Percentiles rank a stretch among this genome's conserved stretches.
Evolutionary conservation across 2,329 filamentous ascomycete species (phyloP).

Genomic region (Mycocentrospora acerina): DNA sequence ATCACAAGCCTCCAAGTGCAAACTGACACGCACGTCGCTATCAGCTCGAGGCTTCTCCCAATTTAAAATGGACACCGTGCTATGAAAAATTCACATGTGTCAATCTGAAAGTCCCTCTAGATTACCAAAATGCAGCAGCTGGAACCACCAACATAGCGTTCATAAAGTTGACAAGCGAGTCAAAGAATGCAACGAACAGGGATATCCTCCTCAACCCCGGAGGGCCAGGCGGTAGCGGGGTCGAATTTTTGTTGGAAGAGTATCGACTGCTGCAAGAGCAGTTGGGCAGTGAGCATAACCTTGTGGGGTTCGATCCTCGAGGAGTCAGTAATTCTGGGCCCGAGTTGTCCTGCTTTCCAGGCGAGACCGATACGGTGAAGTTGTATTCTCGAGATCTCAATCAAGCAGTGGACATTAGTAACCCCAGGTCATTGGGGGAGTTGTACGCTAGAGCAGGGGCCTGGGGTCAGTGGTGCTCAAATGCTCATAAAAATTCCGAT

Average conservation of each 20-base stretch:
- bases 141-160: constrained; percentile 17
- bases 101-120: constrained; percentile 18
- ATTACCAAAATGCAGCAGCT: constrained; percentile 13
- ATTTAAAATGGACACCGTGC: constrained; percentile 8
- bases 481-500: constrained; percentile 13
- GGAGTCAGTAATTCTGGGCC: constrained; percentile 23
- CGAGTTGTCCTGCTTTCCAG: constrained; percentile 12
- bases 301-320: constrained; percentile 37
- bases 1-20: neutral
- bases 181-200: constrained; percentile 5
- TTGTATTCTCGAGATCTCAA: constrained; percentile 4
- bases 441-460: constrained; percentile 5
- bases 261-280: neutral
- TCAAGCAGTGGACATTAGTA: constrained; percentile 5
- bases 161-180: constrained; percentile 12
- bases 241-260: constrained; percentile 11
- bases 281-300: constrained; percentile 30
- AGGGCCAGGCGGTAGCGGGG: constrained; percentile 37
- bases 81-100: constrained; percentile 13
- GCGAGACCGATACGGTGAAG: constrained; percentile 1
- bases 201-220: constrained; percentile 22
- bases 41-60: constrained; percentile 1
- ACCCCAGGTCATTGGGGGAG: constrained; percentile 12
- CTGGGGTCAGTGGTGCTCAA: constrained; percentile 24
- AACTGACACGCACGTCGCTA: neutral